Conservation (phyloP, 2,329 filamentous ascomycete species). For the Westerdykella ornata region DNA sequence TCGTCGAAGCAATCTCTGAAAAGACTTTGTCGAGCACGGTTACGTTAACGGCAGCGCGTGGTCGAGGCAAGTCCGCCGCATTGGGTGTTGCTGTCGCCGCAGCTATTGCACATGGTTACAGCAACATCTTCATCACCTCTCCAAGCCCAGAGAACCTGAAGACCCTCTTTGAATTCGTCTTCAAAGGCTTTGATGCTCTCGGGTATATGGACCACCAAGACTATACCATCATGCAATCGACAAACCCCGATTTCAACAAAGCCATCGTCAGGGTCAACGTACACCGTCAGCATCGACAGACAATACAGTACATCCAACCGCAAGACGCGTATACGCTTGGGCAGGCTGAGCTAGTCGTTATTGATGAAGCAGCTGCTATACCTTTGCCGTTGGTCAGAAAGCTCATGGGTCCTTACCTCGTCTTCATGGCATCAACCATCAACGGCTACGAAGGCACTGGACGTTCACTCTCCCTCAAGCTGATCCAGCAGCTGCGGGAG, state of each 20-base stretch:
- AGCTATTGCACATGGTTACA: conserved; percentile 91
- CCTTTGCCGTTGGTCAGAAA: conserved; percentile 87
- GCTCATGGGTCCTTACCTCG: conserved; percentile 90
- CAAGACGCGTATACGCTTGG: conserved; percentile 93
- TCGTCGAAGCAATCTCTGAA: conserved; percentile 91
- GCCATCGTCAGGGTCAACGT: conserved; percentile 96
- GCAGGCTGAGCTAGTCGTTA: conserved; percentile 90
- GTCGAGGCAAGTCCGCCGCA: conserved; percentile 93
- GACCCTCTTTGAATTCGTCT: conserved; percentile 95
- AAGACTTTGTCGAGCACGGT: conserved; percentile 94
- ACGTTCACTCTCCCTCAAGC: conserved; percentile 85
- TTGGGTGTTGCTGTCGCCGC: conserved; percentile 91
- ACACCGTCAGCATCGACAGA: conserved; percentile 89
- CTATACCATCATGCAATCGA: conserved; percentile 96
- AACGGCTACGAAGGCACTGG: conserved; percentile 98
- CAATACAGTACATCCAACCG: conserved; percentile 96
- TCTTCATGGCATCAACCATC: conserved; percentile 99
- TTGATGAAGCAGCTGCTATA: conserved; percentile 96
- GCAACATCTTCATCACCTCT: conserved; percentile 98
- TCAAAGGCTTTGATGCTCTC: conserved; percentile 94
- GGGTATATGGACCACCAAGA: conserved; percentile 92
- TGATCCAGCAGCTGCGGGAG: conserved; percentile 94
- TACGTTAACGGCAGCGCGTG: conserved; percentile 84
- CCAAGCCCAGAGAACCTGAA: conserved; percentile 97
- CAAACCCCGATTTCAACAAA: conserved; percentile 98